Percentiles rank a stretch among this genome's conserved stretches.
phyloP scores from a whole-genome alignment of 257 asterid species.

The Phtheirospermum japonicum region DNA sequence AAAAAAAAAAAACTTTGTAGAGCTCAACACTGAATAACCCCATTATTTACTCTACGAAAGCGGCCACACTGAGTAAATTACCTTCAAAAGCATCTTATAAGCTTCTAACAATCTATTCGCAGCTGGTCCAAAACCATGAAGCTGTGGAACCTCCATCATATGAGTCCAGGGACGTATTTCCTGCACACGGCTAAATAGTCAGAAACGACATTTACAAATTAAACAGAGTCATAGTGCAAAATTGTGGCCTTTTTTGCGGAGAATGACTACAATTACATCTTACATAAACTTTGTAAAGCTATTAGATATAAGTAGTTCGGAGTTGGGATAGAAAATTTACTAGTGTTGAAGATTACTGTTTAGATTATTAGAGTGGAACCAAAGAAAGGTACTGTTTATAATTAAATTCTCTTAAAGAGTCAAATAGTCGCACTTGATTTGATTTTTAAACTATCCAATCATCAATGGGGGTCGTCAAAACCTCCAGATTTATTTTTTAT shows the following conservation, averaged over 20 bases:
- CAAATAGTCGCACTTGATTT: not conserved
- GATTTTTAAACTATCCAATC: too few relatives aligned
- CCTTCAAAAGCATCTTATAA: conserved; percentile 97
- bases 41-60: conserved; percentile 17
- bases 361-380: conserved; percentile 1
- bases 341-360: conserved; percentile 1
- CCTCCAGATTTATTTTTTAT: too few relatives aligned
- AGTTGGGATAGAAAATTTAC: conserved; percentile 13
- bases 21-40: conserved; percentile 14
- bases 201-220: conserved; percentile 16
- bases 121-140: conserved; percentile 99
- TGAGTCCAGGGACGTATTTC: conserved; percentile 99
- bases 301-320: not conserved
- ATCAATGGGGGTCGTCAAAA: too few relatives aligned
- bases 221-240: conserved; percentile 7
- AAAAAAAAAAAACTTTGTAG: too few relatives aligned
- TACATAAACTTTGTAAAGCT: not conserved
- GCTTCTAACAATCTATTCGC: conserved; percentile 95
- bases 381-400: conserved; percentile 19
- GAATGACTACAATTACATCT: too few relatives aligned
- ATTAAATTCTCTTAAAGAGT: not conserved
- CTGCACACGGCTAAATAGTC: conserved; percentile 36
- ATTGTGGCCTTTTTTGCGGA: too few relatives aligned
- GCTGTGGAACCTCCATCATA: conserved; percentile 99
- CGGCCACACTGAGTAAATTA: conserved; percentile 26